A percentile compares a stretch with the other conserved stretches of the same genome.
phyloP scores from a whole-genome alignment of 1,284 basidiomycete genomes.

The Pholiota adiposa region DNA sequence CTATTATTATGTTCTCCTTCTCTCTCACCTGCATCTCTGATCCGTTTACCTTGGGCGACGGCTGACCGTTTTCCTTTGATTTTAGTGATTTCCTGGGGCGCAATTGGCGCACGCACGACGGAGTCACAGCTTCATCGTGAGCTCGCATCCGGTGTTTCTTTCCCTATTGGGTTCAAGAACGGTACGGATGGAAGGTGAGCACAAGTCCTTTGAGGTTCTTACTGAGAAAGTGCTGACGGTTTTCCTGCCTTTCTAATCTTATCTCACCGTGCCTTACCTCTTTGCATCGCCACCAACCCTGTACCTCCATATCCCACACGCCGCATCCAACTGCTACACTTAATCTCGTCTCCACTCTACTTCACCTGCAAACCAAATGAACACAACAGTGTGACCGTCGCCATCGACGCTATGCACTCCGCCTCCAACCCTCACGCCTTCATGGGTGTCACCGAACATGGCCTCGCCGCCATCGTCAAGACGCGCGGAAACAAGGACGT shows the following conservation, averaged over 20 bases:
- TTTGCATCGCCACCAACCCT: neutral
- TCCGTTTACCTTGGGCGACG: neutral
- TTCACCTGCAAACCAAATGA: too few relatives aligned
- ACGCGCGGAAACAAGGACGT: constrained; percentile 92
- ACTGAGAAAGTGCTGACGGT: neutral
- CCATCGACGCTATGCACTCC: constrained; percentile 96
- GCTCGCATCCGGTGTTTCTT: constrained; percentile 87
- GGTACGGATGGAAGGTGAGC: constrained; percentile 92
- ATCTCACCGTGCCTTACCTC: constrained; percentile 1
- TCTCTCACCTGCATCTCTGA: too few relatives aligned
- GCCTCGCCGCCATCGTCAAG: constrained; percentile 94
- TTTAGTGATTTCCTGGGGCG: constrained; percentile 91
- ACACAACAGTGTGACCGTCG: constrained; percentile 65
- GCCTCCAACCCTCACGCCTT: constrained; percentile 94
- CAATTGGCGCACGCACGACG: constrained; percentile 96
- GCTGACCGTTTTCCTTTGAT: neutral
- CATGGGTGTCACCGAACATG: constrained; percentile 97
- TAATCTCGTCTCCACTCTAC: neutral
- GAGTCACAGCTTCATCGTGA: constrained; percentile 94
- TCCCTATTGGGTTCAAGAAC: constrained; percentile 99
- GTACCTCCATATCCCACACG: neutral
- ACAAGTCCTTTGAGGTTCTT: neutral
- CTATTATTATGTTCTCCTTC: too few relatives aligned
- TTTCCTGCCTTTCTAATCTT: constrained; percentile 3
- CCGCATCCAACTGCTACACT: too few relatives aligned